Evolutionary conservation across 768 basidiomycete species (phyloP).

Genomic region (Calvatia gigantea): DNA sequence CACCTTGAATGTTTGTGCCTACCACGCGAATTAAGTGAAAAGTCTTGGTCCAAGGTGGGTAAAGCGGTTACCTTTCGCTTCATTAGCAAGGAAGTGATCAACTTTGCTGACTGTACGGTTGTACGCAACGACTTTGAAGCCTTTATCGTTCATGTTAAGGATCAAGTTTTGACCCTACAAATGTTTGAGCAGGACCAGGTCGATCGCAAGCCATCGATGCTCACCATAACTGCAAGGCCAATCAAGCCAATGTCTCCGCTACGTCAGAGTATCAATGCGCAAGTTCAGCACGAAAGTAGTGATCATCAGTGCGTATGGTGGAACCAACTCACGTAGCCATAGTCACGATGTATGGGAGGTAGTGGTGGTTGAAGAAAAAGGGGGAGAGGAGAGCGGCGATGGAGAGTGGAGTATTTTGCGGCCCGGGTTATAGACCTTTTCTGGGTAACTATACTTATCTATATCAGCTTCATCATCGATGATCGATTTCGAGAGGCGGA

Average conservation of each 20-base stretch:
- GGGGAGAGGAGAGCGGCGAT: slow-evolving; percentile 5
- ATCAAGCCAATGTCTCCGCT: slow-evolving; percentile 98
- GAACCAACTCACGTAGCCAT: slow-evolving; percentile 35
- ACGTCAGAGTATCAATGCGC: slow-evolving; percentile 15
- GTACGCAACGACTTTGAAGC: slow-evolving; percentile 94
- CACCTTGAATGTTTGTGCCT: slow-evolving; percentile 93
- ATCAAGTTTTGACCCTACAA: slow-evolving; percentile 92
- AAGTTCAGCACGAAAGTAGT: slow-evolving; percentile 6
- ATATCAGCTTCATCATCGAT: slow-evolving; percentile 18
- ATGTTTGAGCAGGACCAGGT: slow-evolving; percentile 15
- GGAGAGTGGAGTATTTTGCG: neutral
- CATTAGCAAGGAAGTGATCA: slow-evolving; percentile 91
- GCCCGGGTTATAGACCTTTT: slow-evolving; percentile 10
- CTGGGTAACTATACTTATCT: slow-evolving; percentile 8
- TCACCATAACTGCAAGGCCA: slow-evolving; percentile 97
- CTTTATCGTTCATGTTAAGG: slow-evolving; percentile 99
- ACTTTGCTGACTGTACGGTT: slow-evolving; percentile 98
- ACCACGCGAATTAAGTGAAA: slow-evolving; percentile 14
- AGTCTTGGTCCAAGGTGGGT: slow-evolving; percentile 16
- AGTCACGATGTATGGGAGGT: slow-evolving; percentile 38
- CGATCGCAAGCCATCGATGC: slow-evolving; percentile 25
- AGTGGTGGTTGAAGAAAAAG: slow-evolving; percentile 29
- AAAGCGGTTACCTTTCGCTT: slow-evolving; percentile 83
- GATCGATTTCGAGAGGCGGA: slow-evolving; percentile 16
- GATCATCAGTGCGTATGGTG: neutral